A percentile compares a stretch with the other conserved stretches of the same genome.
Evolutionary conservation across 495 filamentous ascomycete genomes (phyloP).

Genomic region (Polyplosphaeria fusca): DNA sequence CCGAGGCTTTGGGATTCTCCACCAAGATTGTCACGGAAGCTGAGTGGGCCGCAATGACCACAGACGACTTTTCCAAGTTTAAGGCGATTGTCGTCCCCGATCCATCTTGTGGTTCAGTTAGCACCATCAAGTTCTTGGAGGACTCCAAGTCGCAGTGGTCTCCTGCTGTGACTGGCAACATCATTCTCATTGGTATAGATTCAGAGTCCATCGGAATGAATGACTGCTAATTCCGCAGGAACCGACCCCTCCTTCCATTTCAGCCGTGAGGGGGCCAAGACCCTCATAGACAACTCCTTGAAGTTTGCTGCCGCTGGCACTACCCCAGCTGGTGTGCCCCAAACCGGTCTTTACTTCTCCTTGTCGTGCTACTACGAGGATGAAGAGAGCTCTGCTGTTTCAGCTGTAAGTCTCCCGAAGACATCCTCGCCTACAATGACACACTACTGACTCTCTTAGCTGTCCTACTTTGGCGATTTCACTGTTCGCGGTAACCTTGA

Average conservation of each 20-base stretch:
- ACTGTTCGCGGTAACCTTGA: slow-evolving; percentile 31
- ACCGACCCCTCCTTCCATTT: slow-evolving; percentile 43
- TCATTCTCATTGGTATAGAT: slow-evolving; percentile 41
- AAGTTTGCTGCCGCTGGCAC: slow-evolving; percentile 40
- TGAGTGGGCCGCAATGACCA: slow-evolving; percentile 41
- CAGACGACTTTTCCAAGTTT: slow-evolving; percentile 41
- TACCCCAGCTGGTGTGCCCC: slow-evolving; percentile 12
- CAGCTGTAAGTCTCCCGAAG: slow-evolving; percentile 19
- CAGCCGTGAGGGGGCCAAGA: slow-evolving; percentile 31
- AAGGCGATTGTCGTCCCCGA: slow-evolving; percentile 45
- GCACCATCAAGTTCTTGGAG: slow-evolving; percentile 28
- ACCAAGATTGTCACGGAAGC: slow-evolving; percentile 38
- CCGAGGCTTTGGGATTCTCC: slow-evolving; percentile 36
- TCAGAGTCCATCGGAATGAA: not conserved
- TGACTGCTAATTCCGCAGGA: slow-evolving; percentile 18
- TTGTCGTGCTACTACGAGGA: slow-evolving; percentile 40
- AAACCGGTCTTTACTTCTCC: slow-evolving; percentile 45
- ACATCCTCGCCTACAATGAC: not conserved
- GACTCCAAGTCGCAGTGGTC: slow-evolving; percentile 40
- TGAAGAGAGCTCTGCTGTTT: slow-evolving; percentile 39
- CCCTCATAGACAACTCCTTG: slow-evolving; percentile 45
- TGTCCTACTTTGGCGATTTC: slow-evolving; percentile 45
- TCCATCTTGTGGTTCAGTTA: slow-evolving; percentile 21
- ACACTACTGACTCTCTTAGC: slow-evolving; percentile 13
- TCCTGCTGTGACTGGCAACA: slow-evolving; percentile 43